Evolutionary conservation across 495 filamentous ascomycete genomes (phyloP).

Genomic region (Mytilinidion resinicola): DNA sequence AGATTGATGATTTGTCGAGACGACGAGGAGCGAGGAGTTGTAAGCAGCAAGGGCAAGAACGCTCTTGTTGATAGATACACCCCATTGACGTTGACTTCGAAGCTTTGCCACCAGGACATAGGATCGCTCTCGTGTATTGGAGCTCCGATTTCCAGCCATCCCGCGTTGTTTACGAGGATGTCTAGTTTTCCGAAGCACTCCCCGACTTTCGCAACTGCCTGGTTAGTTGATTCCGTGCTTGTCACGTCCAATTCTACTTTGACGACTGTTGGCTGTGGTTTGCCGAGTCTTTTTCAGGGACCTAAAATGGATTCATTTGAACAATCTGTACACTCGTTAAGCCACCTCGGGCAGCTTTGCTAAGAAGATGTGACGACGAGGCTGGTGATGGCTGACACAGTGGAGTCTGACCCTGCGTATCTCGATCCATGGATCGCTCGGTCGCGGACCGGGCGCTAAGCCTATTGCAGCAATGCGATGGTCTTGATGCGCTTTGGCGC

Average conservation of each 20-base stretch:
- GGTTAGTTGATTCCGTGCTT: constrained; percentile 32
- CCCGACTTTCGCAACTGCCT: constrained; percentile 31
- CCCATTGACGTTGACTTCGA: background rate
- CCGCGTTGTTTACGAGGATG: constrained; percentile 4
- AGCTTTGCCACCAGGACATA: background rate
- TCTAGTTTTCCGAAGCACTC: constrained; percentile 20
- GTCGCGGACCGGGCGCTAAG: no score
- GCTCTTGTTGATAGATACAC: background rate
- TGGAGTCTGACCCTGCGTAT: no score
- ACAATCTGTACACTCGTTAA: no score
- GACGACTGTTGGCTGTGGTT: constrained; percentile 34
- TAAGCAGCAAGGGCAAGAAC: background rate
- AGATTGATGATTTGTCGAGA: background rate
- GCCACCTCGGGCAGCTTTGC: no score
- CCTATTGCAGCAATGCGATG: no score
- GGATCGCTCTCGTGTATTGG: background rate
- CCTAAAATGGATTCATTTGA: no score
- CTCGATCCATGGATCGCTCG: no score
- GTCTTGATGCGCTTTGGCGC: no score
- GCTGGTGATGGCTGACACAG: no score
- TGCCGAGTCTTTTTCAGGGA: background rate
- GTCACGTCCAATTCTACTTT: constrained; percentile 42
- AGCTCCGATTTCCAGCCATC: background rate
- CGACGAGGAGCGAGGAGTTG: background rate
- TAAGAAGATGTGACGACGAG: no score